Evolutionary conservation across 768 basidiomycete species (phyloP), one percentile per base, ranked within the genome.

Genomic region (Mycena filopes): DNA sequence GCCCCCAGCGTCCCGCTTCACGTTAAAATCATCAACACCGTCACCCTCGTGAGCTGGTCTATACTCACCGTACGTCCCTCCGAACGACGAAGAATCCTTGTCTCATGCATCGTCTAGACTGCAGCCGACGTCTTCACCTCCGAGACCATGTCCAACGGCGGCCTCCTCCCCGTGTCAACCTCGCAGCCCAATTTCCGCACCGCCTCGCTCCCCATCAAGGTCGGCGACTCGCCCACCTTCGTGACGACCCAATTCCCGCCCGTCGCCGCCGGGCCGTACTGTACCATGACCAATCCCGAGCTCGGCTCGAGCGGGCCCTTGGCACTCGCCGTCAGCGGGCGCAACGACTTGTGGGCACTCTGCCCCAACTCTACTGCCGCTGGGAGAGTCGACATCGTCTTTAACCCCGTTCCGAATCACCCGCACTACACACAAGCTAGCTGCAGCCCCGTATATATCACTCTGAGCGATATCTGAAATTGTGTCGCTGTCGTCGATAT

Each of bases 321-420:
- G 15, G n/a, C 66, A 1, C 57, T 73, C 26, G 70, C 66, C 5
- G 65, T 55, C 7, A 57, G 55, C 42, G 64, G 62, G 0, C 46
- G 60, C 15, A 54, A 61, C 45, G 70, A 72, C 36, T 57, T 57
- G 4, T 75, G 69, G 61, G 65, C 67, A 11, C 70, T 74, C 2
- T 68, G 67, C 43, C 53, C 67, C 7, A 74, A 74, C 43, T 53
- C 65, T 1, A 70, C 72, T 9, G 72, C 72, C 12, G 41, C 12
- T 23, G 65, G 67, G 7, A 61, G 73, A 1, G 4, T 69, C 18
- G 73, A 74, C 31, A 67, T 72, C 25, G 69, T 74, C 26, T 73
- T 48, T 36, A 57, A 47, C 13, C 71, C 73, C 0, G 42, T 60
- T 26, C 33, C 31, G 21, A 62, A 60, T 29, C 69, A 73, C 55